Evolutionary conservation across 2,329 filamentous ascomycete genomes (phyloP), one percentile per base, ranked within the genome.

Genomic region (Aspergillus piperis): DNA sequence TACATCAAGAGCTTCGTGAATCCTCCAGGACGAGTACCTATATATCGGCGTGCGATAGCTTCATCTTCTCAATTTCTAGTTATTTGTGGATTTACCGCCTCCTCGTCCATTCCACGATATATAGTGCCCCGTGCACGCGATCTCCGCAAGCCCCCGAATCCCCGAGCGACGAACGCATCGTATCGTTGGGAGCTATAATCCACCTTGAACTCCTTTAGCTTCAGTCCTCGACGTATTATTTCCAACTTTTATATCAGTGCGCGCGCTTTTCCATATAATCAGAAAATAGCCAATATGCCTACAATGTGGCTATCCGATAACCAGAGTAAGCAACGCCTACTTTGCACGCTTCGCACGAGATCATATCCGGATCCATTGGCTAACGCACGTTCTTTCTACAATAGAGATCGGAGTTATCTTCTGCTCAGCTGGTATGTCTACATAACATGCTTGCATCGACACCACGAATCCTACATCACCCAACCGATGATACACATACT

Each of bases 251-350:
- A 44, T 44, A 44, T 44, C 19, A 21, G 19, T 44, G 41, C 10
- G 7, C 44, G 5, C 44, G 8, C 17, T 25, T 27, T 17, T 39
- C 17, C 23, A 6, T 30, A 13, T n/a, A 13, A 36, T 21, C 17
- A 49, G 2, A 38, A 38, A 23, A 30, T 3, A 30, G 32, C 41
- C 73, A 85, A 77, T 56, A 91, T 93, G 90, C 90, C 90, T 73
- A 90, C 91, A 62, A 96, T 96, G 90, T 98, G 94, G 94, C 85
- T 98, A 73, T 91, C 93, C 71, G 94, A 98, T 80, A 87, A 90
- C 75, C 94, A 98, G 80, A 98, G 94, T 96, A 84, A 73, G 90
- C 30, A 36, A 8, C n/a, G 19, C 44, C 19, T 13, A 2, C 39
- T 8, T 15, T 36, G 11, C 7, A 21, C 19, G 41, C 19, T 19